A percentile compares a stretch with the other conserved stretches of the same genome.
Conservation (phyloP, 2,329 filamentous ascomycete species). For the Aspergillus puulaauensis region DNA sequence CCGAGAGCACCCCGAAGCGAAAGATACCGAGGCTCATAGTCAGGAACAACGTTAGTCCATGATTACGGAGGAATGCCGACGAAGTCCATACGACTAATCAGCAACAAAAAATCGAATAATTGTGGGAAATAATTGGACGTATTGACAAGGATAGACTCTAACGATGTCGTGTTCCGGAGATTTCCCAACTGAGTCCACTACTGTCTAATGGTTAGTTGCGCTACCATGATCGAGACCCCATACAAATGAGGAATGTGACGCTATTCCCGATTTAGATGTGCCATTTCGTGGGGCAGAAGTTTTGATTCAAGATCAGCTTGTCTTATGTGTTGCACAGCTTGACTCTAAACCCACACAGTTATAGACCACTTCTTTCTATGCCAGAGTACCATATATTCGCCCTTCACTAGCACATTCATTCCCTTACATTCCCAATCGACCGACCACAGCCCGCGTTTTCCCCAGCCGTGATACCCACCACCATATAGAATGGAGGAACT, state of each 20-base stretch:
- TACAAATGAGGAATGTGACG: background rate
- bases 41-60: slow-evolving; percentile 4
- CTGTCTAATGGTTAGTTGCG: background rate
- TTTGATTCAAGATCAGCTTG: background rate
- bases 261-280: background rate
- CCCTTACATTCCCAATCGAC: background rate
- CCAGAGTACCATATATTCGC: background rate
- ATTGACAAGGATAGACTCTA: background rate
- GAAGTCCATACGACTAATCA: background rate
- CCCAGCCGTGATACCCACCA: background rate
- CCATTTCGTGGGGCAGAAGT: slow-evolving; percentile 3
- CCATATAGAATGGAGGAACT: slow-evolving; percentile 66
- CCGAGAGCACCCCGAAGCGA: slow-evolving; percentile 15
- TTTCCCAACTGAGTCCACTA: background rate
- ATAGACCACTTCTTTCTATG: background rate
- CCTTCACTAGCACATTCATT: background rate
- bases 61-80: background rate
- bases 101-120: background rate
- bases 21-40: slow-evolving; percentile 27
- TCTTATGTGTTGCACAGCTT: slow-evolving; percentile 1
- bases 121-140: background rate
- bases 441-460: background rate
- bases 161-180: background rate
- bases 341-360: background rate
- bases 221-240: background rate